Percentiles rank a stretch among this genome's conserved stretches.
Conservation (phyloP, 164 flowering plant species). For the Nelumbo lutea region DNA sequence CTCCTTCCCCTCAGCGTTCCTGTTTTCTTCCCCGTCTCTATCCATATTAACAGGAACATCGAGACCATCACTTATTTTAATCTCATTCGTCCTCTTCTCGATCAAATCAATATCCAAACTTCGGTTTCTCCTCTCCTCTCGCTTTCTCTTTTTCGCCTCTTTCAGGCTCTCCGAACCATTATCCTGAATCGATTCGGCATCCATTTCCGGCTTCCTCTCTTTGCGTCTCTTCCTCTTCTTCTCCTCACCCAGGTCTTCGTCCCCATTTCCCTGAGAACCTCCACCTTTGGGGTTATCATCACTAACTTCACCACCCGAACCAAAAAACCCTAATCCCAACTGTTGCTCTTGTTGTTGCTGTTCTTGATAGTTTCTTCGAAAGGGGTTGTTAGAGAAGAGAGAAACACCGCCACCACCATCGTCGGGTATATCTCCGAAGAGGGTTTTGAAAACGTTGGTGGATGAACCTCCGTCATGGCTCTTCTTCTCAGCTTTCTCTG, state of each 20-base stretch:
- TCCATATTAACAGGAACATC: slow-evolving; percentile 2
- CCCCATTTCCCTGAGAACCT: background rate
- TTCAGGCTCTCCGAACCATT: background rate
- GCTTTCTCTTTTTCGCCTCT: slow-evolving; percentile 7
- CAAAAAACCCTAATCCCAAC: slow-evolving; percentile 2
- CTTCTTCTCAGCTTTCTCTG: background rate
- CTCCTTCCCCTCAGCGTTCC: slow-evolving; percentile 24
- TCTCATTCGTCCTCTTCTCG: background rate
- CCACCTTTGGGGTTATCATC: slow-evolving; percentile 2
- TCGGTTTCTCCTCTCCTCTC: background rate
- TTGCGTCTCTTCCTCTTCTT: slow-evolving; percentile 29
- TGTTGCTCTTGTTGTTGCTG: slow-evolving; percentile 6
- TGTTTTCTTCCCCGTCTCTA: background rate
- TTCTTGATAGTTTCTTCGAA: slow-evolving; percentile 35
- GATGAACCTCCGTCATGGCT: slow-evolving; percentile 6
- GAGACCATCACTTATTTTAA: slow-evolving; percentile 3
- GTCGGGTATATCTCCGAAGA: slow-evolving; percentile 47
- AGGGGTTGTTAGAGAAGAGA: slow-evolving; percentile 55
- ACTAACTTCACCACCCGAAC: background rate
- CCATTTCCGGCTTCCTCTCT: slow-evolving; percentile 7
- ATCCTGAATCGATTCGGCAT: background rate
- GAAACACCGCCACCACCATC: slow-evolving; percentile 19
- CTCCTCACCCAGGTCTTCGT: background rate
- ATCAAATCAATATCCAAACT: background rate
- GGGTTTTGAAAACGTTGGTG: slow-evolving; percentile 41